Percentiles rank a stretch among this genome's conserved stretches.
These are phyloP conservation scores for Saccharomyces hybrid DNA, from an alignment of 1,139 yeast genomes.

Conservation along the genomic window DNA sequence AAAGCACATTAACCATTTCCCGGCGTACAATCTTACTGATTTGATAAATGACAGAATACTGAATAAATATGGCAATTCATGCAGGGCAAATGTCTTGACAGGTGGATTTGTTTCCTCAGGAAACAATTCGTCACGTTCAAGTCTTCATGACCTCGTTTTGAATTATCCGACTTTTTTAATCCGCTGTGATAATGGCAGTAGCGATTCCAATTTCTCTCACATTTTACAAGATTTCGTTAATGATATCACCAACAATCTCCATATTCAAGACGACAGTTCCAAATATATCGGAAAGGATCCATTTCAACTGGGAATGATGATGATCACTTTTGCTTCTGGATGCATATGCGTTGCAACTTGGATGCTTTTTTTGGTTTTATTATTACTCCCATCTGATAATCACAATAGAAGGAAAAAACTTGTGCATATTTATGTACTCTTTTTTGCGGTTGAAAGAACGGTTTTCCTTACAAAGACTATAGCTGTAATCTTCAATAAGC, in stretches of 20 bases:
- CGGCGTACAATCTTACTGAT: not conserved
- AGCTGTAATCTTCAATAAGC: constrained; percentile 7
- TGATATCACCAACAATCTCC: not conserved
- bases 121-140: not conserved
- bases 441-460: constrained; percentile 9
- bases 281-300: constrained; percentile 4
- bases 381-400: constrained; percentile 13
- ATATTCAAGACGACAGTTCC: not conserved
- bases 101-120: not conserved
- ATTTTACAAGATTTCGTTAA: not conserved
- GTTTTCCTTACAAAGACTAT: constrained; percentile 7
- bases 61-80: not conserved
- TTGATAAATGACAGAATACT: not conserved
- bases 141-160: not conserved
- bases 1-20: not conserved
- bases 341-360: constrained; percentile 14
- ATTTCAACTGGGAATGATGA: constrained; percentile 8
- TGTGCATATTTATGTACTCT: constrained; percentile 11
- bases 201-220: not conserved
- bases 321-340: constrained; percentile 9
- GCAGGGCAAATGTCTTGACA: not conserved
- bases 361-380: constrained; percentile 14
- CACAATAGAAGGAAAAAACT: constrained; percentile 11
- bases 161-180: not conserved
- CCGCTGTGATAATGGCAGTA: not conserved